Evolutionary conservation across 1,139 yeast species (phyloP).

Genomic region (Pichia sp.): DNA sequence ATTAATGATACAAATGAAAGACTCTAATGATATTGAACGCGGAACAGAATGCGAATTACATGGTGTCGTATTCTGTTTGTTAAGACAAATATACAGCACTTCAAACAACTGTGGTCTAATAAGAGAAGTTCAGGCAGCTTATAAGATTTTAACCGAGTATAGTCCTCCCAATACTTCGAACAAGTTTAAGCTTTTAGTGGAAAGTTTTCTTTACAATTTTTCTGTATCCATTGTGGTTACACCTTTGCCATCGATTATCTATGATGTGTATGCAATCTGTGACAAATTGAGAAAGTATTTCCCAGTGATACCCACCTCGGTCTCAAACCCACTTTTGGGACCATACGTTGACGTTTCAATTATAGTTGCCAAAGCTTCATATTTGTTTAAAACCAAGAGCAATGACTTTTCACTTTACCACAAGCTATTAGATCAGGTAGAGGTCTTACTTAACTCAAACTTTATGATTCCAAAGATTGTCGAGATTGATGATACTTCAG

Average conservation of each 20-base stretch:
- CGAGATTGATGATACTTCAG: too few relatives aligned
- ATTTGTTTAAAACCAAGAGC: slow-evolving; percentile 1
- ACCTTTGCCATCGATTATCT: not conserved
- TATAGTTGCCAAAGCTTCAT: slow-evolving; percentile 4
- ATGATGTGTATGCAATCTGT: slow-evolving; percentile 1
- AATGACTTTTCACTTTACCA: too few relatives aligned
- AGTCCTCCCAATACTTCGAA: not conserved
- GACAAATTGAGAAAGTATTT: slow-evolving; percentile 1
- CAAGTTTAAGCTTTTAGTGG: slow-evolving; percentile 1
- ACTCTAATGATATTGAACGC: not conserved
- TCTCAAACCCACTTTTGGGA: slow-evolving; percentile 1
- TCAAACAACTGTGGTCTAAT: not conserved
- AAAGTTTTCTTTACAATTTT: slow-evolving; percentile 5
- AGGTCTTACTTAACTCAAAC: too few relatives aligned
- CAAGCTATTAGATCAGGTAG: too few relatives aligned
- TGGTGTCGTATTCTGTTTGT: slow-evolving; percentile 1
- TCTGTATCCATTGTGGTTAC: slow-evolving; percentile 3
- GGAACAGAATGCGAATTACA: slow-evolving; percentile 1
- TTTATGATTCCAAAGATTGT: too few relatives aligned
- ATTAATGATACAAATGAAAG: not conserved
- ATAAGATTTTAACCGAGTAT: not conserved
- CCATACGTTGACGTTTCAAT: slow-evolving; percentile 1
- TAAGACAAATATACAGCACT: not conserved
- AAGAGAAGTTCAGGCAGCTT: not conserved
- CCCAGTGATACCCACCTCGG: not conserved